Conservation (phyloP, 2,329 filamentous ascomycete species). For the Lachnellula suecica region DNA sequence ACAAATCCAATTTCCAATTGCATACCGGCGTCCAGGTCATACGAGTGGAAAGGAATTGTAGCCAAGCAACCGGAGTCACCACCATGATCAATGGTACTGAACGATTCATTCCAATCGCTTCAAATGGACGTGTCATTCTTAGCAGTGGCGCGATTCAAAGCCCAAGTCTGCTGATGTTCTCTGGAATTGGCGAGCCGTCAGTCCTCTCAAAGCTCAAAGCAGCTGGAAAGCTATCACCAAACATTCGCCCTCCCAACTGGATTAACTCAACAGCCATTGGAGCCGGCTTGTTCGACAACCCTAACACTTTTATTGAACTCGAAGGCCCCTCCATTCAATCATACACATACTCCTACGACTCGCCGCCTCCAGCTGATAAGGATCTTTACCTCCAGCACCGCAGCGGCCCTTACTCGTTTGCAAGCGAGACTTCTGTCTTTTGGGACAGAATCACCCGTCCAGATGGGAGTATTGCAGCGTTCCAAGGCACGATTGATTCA, state of each 20-base stretch:
- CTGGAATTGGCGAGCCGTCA: conserved; percentile 45
- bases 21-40: conserved; percentile 43
- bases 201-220: conserved; percentile 32
- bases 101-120: conserved; percentile 16
- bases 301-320: conserved; percentile 53
- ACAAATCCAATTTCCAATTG: conserved; percentile 43
- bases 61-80: conserved; percentile 40
- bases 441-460: conserved; percentile 46
- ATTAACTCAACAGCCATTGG: conserved; percentile 50
- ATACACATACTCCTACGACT: conserved; percentile 46
- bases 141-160: conserved; percentile 49
- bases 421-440: conserved; percentile 51
- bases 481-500: conserved; percentile 54
- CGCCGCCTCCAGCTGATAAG: conserved; percentile 41
- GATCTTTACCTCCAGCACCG: conserved; percentile 46
- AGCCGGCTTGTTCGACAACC: conserved; percentile 53
- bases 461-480: conserved; percentile 41
- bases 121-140: conserved; percentile 40
- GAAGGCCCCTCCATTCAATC: conserved; percentile 42
- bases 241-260: conserved; percentile 38
- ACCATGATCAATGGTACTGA: conserved; percentile 33
- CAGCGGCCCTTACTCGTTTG: conserved; percentile 52
- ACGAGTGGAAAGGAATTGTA: conserved; percentile 40
- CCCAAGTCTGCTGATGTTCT: conserved; percentile 51
- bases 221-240: conserved; percentile 35